Conservation (phyloP, 139 green algal species). For the Closterium sp. region DNA sequence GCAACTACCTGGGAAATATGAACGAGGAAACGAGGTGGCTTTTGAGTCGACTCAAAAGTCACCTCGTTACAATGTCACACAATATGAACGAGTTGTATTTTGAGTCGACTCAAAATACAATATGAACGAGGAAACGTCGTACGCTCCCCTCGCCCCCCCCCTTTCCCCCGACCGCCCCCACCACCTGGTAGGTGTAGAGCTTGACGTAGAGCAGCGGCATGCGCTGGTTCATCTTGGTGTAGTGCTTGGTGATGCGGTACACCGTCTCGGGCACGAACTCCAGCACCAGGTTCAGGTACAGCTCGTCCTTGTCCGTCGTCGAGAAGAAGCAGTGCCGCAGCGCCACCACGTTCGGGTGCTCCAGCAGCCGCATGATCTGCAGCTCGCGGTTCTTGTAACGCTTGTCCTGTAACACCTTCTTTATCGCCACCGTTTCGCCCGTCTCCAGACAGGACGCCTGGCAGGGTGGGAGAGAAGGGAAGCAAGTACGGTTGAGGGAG, state of each 20-base stretch:
- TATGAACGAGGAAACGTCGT: too few relatives aligned
- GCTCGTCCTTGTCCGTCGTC: constrained; percentile 61
- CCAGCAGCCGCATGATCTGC: constrained; percentile 93
- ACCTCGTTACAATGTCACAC: too few relatives aligned
- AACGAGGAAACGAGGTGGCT: too few relatives aligned
- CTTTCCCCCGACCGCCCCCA: neutral
- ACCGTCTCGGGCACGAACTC: constrained; percentile 98
- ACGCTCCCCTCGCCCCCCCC: neutral
- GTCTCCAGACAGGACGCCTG: constrained; percentile 81
- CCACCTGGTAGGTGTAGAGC: constrained; percentile 90
- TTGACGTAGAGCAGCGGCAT: constrained; percentile 93
- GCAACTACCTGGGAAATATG: too few relatives aligned
- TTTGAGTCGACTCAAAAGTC: neutral
- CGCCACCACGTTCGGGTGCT: constrained; percentile 94
- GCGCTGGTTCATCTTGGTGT: constrained; percentile 85
- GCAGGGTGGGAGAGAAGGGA: neutral
- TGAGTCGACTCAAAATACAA: too few relatives aligned
- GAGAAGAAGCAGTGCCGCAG: constrained; percentile 98
- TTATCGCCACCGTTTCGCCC: constrained; percentile 95
- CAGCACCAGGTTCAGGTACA: constrained; percentile 98
- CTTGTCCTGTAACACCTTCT: constrained; percentile 99
- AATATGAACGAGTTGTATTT: too few relatives aligned
- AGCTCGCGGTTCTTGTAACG: constrained; percentile 99
- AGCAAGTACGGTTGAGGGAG: neutral
- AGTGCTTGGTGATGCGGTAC: constrained; percentile 95